Evolutionary conservation across 257 asterid species (phyloP).

Genomic region (Craterostigma plantagineum): DNA sequence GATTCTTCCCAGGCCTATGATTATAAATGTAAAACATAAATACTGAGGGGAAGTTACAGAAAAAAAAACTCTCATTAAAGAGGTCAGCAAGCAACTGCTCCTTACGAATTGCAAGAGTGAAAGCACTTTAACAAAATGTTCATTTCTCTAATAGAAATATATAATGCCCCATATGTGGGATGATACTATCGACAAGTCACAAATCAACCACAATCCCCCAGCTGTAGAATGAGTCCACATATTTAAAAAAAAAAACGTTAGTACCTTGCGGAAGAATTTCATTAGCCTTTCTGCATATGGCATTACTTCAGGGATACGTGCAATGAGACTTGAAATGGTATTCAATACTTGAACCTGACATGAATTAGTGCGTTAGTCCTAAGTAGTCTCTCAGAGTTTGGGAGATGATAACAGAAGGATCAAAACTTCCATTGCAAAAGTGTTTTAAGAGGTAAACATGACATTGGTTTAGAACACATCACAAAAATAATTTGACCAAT

Average conservation of each 20-base stretch:
- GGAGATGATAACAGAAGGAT: background rate
- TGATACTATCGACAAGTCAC: background rate
- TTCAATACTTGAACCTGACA: constrained; percentile 90
- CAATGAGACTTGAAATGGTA: constrained; percentile 71
- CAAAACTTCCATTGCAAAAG: too few relatives aligned
- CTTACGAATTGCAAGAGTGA: constrained; percentile 1
- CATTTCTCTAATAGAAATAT: constrained; percentile 4
- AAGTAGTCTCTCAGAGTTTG: background rate
- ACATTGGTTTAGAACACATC: too few relatives aligned
- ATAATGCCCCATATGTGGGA: too few relatives aligned
- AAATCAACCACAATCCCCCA: background rate
- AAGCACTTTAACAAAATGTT: constrained; percentile 1
- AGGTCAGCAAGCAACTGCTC: too few relatives aligned
- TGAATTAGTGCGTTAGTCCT: constrained; percentile 5
- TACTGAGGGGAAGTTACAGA: background rate
- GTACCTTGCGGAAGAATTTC: constrained; percentile 81
- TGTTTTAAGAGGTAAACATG: too few relatives aligned
- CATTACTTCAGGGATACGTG: constrained; percentile 46
- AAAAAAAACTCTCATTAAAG: background rate
- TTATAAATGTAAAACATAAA: constrained; percentile 6
- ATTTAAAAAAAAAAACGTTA: constrained; percentile 7
- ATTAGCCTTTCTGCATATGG: constrained; percentile 74
- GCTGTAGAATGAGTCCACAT: background rate
- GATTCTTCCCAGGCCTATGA: constrained; percentile 92
- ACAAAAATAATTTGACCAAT: too few relatives aligned